Evolutionary conservation across 2,329 filamentous ascomycete species (phyloP), one percentile per base, ranked within the genome.

Genomic region (Didymella exigua): DNA sequence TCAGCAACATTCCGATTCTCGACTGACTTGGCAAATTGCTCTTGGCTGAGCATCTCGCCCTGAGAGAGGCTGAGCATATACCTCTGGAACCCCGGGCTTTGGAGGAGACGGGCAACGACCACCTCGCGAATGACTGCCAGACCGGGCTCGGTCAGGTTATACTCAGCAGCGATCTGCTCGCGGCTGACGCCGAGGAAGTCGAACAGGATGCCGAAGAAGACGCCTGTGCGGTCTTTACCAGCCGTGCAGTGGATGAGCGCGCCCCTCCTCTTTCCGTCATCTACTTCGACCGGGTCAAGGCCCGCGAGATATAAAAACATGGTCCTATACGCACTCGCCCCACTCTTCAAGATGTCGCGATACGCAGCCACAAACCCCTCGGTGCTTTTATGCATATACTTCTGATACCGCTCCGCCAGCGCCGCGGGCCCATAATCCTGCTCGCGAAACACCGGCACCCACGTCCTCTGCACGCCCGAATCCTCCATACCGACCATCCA

Each of bases 181-280:
- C 86, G 81, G 1, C 79, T 73, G 0, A 90, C 85, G 4, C 86
- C 86, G 8, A 85, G 85, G 24, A 91, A 78, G 23, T 82, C 76
- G 33, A 91, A 78, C 8, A 92, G 70, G 34, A 93, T 64, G 3
- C 87, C 89, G 43, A 85, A 83, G 38, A 91, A 75, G 4, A 92
- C 81, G 2, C 89, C 89, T 0, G 89, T 92, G 37, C 89, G 81
- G 71, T 93, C 89, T 74, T 93, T 93, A 11, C 89, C 89, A 0
- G 87, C 88, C 0, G 88, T 89, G 72, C 89, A 92, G 68, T 93
- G 89, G 7, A 91, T 77, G 6, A 91, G 77, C 9, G 88, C 74
- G 7, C 86, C 84, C 1, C 76, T 59, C 37, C 77, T 69, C 2
- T 43, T 11, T 24, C 36, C 27, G 30, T 4, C n/a, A 5, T 31